Base-by-base conservation (phyloP, 257 asterid genomes). In the Solanum peruvianum region DNA sequence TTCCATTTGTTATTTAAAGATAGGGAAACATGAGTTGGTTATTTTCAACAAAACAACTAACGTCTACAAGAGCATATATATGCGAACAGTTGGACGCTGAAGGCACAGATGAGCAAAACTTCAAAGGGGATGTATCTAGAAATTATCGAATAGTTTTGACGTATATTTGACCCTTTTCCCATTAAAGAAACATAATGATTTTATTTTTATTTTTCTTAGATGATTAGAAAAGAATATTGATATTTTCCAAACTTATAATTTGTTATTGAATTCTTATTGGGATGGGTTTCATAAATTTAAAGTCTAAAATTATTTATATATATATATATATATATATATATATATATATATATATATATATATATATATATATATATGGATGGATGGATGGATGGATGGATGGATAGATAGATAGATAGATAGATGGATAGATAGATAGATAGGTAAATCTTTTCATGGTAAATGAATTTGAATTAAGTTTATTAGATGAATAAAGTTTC, bases 371-470 rank as follows among this genome's bases (percentile, higher is more conserved):
- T 31, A 31, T 31, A 31, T 31, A 31, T 0, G 2, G 33, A 31
- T 0, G 2, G 33, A 31, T 0, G 2, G 33, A 31, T 0, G 2
- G 33, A 31, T 0, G 2, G 33, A 31, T 0, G 2, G 33, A 31
- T 2, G 3, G 33, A 29, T 0, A 31, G 33, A 31, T 0, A 31
- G 33, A 31, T 0, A 31, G 33, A 31, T 0, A 31, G 33, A 31
- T 2, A 2, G 33, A 29, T 29, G 2, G 31, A 29, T 29, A 29
- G 31, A 29, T 29, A 29, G 31, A 29, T 29, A 29, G 31, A 29
- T 29, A 49, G 60, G 60, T 49, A 49, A 49, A 49, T 49, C 21
- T 5, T 49, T 49, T 49, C 60, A 2, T 49, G 60, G 15, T 7
- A 49, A 49, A 49, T 49, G 60, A 49, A 49, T 16, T 52, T 52